Evolutionary conservation across 768 basidiomycete genomes (phyloP).

Genomic region (Galerina marginata): DNA sequence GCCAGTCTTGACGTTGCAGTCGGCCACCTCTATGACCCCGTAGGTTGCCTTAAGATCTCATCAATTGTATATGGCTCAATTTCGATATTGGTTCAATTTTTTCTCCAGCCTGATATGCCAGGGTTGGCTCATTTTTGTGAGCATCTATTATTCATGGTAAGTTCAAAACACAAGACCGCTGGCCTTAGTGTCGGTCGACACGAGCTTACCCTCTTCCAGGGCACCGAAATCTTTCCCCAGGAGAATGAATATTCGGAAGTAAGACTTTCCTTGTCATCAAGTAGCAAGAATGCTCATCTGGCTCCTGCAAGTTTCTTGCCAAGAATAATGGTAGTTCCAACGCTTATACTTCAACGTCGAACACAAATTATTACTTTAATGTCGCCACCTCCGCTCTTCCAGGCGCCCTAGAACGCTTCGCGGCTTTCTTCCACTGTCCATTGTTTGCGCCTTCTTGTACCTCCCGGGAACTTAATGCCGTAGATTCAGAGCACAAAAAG

Average conservation of each 20-base stretch:
- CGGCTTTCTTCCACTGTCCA: conserved; percentile 93
- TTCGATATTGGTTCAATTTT: neutral
- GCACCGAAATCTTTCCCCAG: conserved; percentile 80
- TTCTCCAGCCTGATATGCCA: conserved; percentile 78
- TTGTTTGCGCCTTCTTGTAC: conserved; percentile 88
- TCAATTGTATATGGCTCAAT: conserved; percentile 28
- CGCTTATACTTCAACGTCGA: conserved; percentile 90
- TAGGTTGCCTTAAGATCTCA: conserved; percentile 41
- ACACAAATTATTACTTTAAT: conserved; percentile 89
- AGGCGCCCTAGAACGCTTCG: conserved; percentile 77
- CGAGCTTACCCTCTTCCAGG: conserved; percentile 45
- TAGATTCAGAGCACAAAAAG: conserved; percentile 97
- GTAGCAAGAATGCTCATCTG: neutral
- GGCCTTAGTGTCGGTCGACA: neutral
- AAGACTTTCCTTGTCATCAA: conserved; percentile 9
- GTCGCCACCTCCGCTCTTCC: conserved; percentile 67
- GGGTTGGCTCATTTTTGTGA: conserved; percentile 96
- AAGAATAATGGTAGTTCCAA: conserved; percentile 89
- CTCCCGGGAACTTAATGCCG: conserved; percentile 89
- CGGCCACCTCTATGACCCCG: conserved; percentile 93
- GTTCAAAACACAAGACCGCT: conserved; percentile 25
- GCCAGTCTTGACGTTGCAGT: conserved; percentile 95
- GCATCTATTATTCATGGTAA: conserved; percentile 93
- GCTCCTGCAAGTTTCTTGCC: conserved; percentile 59
- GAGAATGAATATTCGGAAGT: conserved; percentile 97